Base-by-base conservation (phyloP, 225 moss, liverwort and hornwort species). In the Neckera pumila region DNA sequence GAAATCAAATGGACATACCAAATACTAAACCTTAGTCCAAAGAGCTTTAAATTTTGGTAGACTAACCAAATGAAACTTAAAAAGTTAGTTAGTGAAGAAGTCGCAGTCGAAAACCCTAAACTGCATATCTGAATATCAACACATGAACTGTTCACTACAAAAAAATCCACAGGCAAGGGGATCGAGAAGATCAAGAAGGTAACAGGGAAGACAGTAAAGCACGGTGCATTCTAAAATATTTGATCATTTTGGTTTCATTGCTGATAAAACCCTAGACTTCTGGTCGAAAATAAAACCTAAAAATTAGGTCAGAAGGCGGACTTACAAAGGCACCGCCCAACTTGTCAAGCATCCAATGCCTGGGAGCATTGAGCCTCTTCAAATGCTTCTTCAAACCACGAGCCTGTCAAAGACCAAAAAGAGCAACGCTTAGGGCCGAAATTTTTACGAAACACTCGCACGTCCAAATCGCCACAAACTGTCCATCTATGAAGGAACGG, bases 301-400 rank as follows among this genome's bases (percentile, higher is more conserved):
- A 26, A 90, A 71, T 86, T 84, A 90, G 88, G 90, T 90, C 88
- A 80, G 45, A 12, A 14, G 38, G 13, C 14, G 9, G 15, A 90
- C 96, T 94, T 92, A 96, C 97, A 64, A 96, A 97, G 36, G 95
- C 97, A 92, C 97, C 97, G 23, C 97, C 97, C 90, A 97, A 91
- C 97, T 97, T 97, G 89, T 96, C 97, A 57, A 97, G 97, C 97
- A 97, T 97, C 97, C 97, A 97, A 79, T 97, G 97, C 92, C 95
- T 95, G 79, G 97, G 97, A 1, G 97, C 97, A 94, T 97, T 97
- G 76, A 97, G 97, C 93, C 97, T 96, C 97, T 97, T 97, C 96
- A 97, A 88, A 87, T 97, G 97, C 93, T 97, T 97, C 95, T 97
- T 97, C 92, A 97, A 90, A 87, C 97, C 97, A 64, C 97, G 97